Evolutionary conservation across 2,329 filamentous ascomycete genomes (phyloP), one percentile per base, ranked within the genome.

Genomic region (Cytospora piceae): DNA sequence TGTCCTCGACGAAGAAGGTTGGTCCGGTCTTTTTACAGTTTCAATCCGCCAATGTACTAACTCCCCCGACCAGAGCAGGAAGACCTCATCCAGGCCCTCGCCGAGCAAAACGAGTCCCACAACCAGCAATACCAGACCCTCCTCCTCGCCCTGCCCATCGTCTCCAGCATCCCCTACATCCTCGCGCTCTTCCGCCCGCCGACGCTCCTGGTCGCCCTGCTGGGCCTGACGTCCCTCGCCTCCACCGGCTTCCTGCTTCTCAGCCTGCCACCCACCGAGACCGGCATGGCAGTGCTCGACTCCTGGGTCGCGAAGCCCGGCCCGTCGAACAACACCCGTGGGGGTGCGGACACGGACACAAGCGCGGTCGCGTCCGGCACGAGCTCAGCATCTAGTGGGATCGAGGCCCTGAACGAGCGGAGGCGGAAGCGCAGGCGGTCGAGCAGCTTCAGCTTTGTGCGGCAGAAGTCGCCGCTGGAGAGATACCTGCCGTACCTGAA

Each of bases 1-100:
- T 70, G 85, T 87, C 63, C 81, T 95, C 67, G 92, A 95, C 74
- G 91, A 94, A 77, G 85, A 94, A 83, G 90, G 90, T 89, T 75
- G 61, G 69, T 39, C 39, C 5, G 27, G 27, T 29, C 27, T 29
- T 34, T n/a, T 64, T 39, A 51, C 52, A 11, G 20, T 15, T n/a
- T 15, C 15, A 20, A n/a, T 56, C 11, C 60, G 24, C 24, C n/a
- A 11, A 89, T 74, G 61, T 51, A 17, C n/a, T 24, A 3, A 24
- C 54, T 29, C 24, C 29, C 32, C 17, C 24, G 6, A 29, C 51
- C 78, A 85, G 87, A 90, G 71, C 89, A 92, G 79, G 88, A 91
- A 72, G 73, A 77, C 58, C 80, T 91, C 12, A 92, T 92, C 71
- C 71, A 73, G 20, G 72, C 74, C 53, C 84, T 92, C 37, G 74